Conservation (phyloP, 2,329 filamentous ascomycete species). For the Monilinia fructicola region DNA sequence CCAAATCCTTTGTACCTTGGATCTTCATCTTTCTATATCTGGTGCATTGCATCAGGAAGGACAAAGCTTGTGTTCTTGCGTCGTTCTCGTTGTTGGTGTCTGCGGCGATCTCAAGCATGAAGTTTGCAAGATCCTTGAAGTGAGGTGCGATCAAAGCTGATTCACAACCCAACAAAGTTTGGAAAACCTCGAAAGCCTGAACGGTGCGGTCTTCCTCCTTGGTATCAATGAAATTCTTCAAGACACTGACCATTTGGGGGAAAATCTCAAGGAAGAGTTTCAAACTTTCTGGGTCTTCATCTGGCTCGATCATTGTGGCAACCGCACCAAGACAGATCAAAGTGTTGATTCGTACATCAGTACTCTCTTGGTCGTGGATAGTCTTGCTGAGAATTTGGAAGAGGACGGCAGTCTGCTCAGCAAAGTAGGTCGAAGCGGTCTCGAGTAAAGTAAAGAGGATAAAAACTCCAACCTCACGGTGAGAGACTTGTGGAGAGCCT, state of each 20-base stretch:
- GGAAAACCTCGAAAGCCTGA: constrained; percentile 94
- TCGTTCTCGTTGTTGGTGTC: constrained; percentile 80
- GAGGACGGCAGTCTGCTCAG: constrained; percentile 75
- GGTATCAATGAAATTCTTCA: constrained; percentile 78
- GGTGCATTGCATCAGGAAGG: constrained; percentile 90
- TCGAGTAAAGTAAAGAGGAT: constrained; percentile 92
- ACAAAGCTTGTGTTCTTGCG: constrained; percentile 82
- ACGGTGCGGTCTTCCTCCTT: constrained; percentile 85
- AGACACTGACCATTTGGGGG: constrained; percentile 83
- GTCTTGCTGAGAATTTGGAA: constrained; percentile 83
- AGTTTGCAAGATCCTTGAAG: constrained; percentile 85
- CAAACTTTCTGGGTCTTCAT: constrained; percentile 75
- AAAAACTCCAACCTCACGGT: constrained; percentile 89
- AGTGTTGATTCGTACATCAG: constrained; percentile 92
- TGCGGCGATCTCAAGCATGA: constrained; percentile 86
- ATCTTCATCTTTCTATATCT: constrained; percentile 94
- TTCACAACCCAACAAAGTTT: constrained; percentile 89
- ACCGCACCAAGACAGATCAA: constrained; percentile 86
- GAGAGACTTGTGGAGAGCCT: constrained; percentile 69
- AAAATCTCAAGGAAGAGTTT: constrained; percentile 76
- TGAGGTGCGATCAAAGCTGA: constrained; percentile 78
- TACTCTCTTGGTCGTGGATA: constrained; percentile 85
- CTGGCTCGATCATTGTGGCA: constrained; percentile 82
- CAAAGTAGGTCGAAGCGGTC: constrained; percentile 79
- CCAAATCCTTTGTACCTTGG: constrained; percentile 80